Conservation (phyloP, 345 rosid genomes). For the Camelina sativa region DNA sequence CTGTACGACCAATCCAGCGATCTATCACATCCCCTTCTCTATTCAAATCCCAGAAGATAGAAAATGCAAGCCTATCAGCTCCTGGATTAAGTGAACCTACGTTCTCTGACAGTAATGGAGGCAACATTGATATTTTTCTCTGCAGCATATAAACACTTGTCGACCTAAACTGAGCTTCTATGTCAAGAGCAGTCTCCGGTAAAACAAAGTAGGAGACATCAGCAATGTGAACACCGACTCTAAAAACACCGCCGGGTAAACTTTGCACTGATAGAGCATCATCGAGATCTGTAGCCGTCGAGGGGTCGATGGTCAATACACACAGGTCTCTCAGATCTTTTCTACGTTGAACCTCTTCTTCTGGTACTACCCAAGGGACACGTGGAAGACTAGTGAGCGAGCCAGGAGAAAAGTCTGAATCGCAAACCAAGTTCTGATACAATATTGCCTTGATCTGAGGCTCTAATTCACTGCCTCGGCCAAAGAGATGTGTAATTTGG, state of each 20-base stretch:
- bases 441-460: conserved; percentile 72
- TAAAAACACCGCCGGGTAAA: conserved; percentile 55
- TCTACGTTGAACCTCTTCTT: conserved; percentile 60
- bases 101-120: conserved; percentile 70
- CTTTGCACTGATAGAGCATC: conserved; percentile 88
- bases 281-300: conserved; percentile 80
- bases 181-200: conserved; percentile 74
- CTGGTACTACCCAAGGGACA: conserved; percentile 76
- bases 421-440: conserved; percentile 63
- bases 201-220: conserved; percentile 87
- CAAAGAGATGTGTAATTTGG: conserved; percentile 59
- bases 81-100: conserved; percentile 86
- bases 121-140: conserved; percentile 81
- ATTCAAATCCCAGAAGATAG: conserved; percentile 80
- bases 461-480: conserved; percentile 71
- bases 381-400: conserved; percentile 69
- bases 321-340: conserved; percentile 75
- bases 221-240: conserved; percentile 92
- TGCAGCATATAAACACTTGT: conserved; percentile 74
- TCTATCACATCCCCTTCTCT: conserved; percentile 59
- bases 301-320: conserved; percentile 77
- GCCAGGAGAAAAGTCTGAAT: conserved; percentile 66
- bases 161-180: conserved; percentile 81
- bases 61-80: conserved; percentile 78
- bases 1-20: conserved; percentile 84